Evolutionary conservation across 306 rosid species (phyloP), one percentile per base, ranked within the genome.

Genomic region (Amphicarpaea edgeworthii): DNA sequence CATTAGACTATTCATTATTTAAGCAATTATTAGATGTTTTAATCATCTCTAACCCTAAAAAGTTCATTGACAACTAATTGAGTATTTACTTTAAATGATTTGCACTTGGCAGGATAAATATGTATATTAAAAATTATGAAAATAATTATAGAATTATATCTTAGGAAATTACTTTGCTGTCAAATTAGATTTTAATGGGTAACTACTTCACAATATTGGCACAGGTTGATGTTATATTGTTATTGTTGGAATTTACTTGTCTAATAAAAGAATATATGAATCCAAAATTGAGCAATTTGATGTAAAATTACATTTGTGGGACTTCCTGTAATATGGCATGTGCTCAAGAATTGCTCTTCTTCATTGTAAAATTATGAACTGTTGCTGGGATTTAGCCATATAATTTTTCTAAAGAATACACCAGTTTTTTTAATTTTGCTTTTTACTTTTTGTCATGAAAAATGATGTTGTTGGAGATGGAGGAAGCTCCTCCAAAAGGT

Each of bases 1-100:
- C 54, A 47, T 49, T 57, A 62, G 78, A 32, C 7, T 54, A 66
- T 15, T 62, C 24, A 12, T 49, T 63, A 55, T 66, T 17, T 6
- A 3, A 37, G 43, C 41, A 70, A 67, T 38, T 58, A 64, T 34
- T 64, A 51, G 40, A 74, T 73, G 21, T 42, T 24, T 38, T 28
- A 28, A 28, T 28, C 32, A 2, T 28, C 32, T 28, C 32, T 28
- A 28, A 28, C 32, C 4, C 24, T 17, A 47, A 66, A 63, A 72
- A 73, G 61, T 68, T 75, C 45, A 24, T 74, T 38, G 72, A 12
- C 17, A 45, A 38, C 59, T 73, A 59, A 68, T 20, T 66, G 68
- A 32, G 26, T 65, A 38, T 14, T 57, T 32, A 70, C 54, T 17
- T 50, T 12, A 23, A 34, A 38, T 40, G 47, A 46, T 45, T 49